Evolutionary conservation across 768 basidiomycete species (phyloP), one percentile per base, ranked within the genome.

Genomic region (Lenzites betulinus): DNA sequence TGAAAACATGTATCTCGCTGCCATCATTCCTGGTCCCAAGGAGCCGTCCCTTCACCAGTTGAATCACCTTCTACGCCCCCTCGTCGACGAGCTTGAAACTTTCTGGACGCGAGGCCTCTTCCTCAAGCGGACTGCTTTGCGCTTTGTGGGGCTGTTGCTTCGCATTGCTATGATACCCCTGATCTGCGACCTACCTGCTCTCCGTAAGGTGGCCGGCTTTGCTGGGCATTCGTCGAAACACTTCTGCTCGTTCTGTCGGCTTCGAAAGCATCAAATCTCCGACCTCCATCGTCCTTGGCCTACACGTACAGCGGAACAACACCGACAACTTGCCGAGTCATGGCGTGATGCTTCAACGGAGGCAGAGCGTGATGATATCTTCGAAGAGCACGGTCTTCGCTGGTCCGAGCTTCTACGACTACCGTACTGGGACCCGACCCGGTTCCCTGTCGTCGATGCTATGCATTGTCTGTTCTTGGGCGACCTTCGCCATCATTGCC

Each of bases 141-240:
- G 68, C 28, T 49, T 30, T 58, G 53, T 57, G 0, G 12, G 56
- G 50, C 76, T 78, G 2, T 36, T 67, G 2, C 66, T 76, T 18
- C 47, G 58, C 13, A 39, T 63, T 23, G 59, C 62, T 25, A 44
- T 63, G 22, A 46, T 42, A 15, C 62, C 67, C 12, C 59, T 75
- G 7, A 61, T 74, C 18, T 69, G 60, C 16, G 73, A 78, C 56
- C 69, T 78, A 4, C 71, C 72, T 8, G 72, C 72, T n/a, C 66
- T 67, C 15, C 57, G 69, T 13, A 74, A 76, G 52, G 41, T 67
- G 0, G 53, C 71, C 2, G 72, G 70, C 7, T 16, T 71, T 20
- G 72, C 72, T 1, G 60, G 38, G 8, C 30, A 59, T 12, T 23
- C 53, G 2, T 67, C 69, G 13, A 53, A 74, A 20, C 48, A 33